phyloP scores from a whole-genome alignment of 148 eudicot genomes.

The Cornus kousa region DNA sequence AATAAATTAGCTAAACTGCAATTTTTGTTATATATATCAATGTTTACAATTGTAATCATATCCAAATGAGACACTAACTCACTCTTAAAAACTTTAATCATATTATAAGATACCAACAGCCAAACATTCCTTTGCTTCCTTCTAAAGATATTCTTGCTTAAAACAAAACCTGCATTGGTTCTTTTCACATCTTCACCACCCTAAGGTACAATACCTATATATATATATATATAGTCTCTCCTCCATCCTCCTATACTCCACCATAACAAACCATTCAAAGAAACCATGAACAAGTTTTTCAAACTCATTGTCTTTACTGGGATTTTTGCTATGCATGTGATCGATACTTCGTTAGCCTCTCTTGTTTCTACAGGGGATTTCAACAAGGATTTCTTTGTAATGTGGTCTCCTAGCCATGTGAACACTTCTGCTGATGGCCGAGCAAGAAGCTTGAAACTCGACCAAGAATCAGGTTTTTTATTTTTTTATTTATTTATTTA shows the following conservation, averaged over 20 bases:
- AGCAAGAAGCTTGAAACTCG: conserved; percentile 57
- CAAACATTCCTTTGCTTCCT: conserved; percentile 52
- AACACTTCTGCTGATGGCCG: conserved; percentile 76
- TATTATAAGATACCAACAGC: conserved; percentile 20
- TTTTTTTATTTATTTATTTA: too few species aligned
- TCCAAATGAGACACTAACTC: not conserved
- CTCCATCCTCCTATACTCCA: not conserved
- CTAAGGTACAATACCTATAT: conserved; percentile 35
- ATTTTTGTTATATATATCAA: not conserved
- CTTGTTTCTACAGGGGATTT: conserved; percentile 73
- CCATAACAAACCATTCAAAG: not conserved
- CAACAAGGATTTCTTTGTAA: conserved; percentile 68
- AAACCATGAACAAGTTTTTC: conserved; percentile 16
- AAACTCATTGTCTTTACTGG: conserved; percentile 18
- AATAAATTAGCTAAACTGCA: too few species aligned
- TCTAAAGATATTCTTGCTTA: conserved; percentile 63
- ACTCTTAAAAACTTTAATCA: not conserved
- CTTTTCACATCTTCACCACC: conserved; percentile 20
- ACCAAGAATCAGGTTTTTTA: conserved; percentile 60
- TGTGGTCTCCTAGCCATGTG: conserved; percentile 78
- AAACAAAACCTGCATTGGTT: conserved; percentile 20
- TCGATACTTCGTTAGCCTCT: conserved; percentile 38
- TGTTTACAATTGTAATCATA: not conserved
- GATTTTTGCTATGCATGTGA: not conserved
- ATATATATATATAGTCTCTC: conserved; percentile 10